Evolutionary conservation across 257 asterid genomes (phyloP), one percentile per base, ranked within the genome.

Genomic region (Rhazya stricta): DNA sequence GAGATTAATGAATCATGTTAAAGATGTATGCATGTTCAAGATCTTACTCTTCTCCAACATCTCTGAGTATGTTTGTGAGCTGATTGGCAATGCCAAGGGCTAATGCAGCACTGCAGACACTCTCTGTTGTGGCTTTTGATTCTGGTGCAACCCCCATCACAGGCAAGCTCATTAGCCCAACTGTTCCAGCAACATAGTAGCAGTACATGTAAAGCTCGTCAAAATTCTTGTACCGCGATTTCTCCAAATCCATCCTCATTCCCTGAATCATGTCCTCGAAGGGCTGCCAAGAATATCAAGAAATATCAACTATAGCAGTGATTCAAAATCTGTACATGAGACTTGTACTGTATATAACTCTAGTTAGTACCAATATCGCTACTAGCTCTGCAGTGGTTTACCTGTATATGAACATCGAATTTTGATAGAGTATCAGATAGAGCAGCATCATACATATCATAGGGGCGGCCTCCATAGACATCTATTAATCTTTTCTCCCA

Each of bases 31-130:
- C 21, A 48, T 48, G 2, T 54, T 37, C 51, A 73, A 41, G 9
- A 36, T 9, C 80, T 70, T 77, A 77, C 76, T 77, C 80, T 50
- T 77, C 80, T 69, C 76, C 76, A 32, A 70, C 80, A 70, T 77
- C 80, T 29, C 76, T 58, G 10, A 77, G 76, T 60, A 77, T 77
- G 57, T 70, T 77, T 3, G 80, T 77, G 1, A 77, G 66, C 43
- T 77, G 80, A 39, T 77, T 77, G 18, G 76, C 80, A 13, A 77
- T 71, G 23, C 80, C 68, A 37, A 67, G 79, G 6, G 75, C 75
- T 53, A 77, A 43, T 54, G 76, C 80, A 57, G 80, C 76, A 12
- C 69, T 69, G 25, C 45, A 58, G 11, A 77, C 71, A 42, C 71
- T 43, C 48, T 56, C 70, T 42, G 71, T 32, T 45, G 76, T n/a